Evolutionary conservation across 2,329 filamentous ascomycete species (phyloP), one percentile per base, ranked within the genome.

Genomic region (Mariannaea sp.): DNA sequence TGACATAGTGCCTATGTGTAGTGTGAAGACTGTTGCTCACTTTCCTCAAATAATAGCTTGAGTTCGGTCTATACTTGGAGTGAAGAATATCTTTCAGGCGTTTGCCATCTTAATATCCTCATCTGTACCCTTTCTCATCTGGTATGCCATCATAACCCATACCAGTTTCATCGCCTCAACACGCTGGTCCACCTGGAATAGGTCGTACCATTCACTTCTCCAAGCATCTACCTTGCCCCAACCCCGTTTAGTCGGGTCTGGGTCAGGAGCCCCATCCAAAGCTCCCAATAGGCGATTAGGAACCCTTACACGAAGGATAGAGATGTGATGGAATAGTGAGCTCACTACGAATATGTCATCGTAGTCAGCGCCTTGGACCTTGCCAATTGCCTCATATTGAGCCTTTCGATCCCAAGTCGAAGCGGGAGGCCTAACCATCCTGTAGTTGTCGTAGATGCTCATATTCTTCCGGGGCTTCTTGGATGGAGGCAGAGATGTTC

Each of bases 291-390:
- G 66, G 19, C 73, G 71, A 22, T 72, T 70, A 2, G 84, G 82
- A 14, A 87, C 82, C n/a, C 83, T 77, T 20, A 85, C 77, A 19
- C 84, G 72, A 52, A 87, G 63, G 41, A 87, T 68, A 20, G 77
- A 80, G 10, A 87, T 57, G 62, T 87, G 84, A 62, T 87, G 84
- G 65, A 85, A 85, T 24, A 87, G 67, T 4, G 77, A 78, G 68
- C 81, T 85, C 33, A 87, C 66, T 33, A 87, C 73, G 57, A 85
- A 87, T 2, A 87, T 72, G 60, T 87, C 84, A 58, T 87, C 84
- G 62, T 79, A 80, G 27, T 73, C 73, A 2, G 68, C 73, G 2
- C 77, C 79, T 1, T 61, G 61, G 9, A 68, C 66, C 57, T 77
- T 79, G 5, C 84, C 84, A 52, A 87, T 81, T 17, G 82, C 76